Base-by-base conservation (phyloP, 1,284 basidiomycete genomes). In the Rhodofomes roseus region DNA sequence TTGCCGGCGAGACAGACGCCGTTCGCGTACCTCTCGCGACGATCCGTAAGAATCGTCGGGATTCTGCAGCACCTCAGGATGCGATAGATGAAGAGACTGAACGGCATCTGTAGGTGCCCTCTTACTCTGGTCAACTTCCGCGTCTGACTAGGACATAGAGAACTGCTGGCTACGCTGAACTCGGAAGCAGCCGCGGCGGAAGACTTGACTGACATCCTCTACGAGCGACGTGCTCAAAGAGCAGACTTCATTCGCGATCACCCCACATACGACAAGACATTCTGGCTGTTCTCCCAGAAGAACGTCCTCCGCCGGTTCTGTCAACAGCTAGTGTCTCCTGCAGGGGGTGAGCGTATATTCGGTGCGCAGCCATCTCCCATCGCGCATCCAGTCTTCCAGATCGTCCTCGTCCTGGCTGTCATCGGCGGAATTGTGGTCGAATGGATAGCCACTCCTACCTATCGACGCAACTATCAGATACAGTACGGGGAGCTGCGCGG, bases 221-320 rank as follows among this genome's bases (percentile, higher is more conserved):
- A 87, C 59, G 92, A 97, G 71, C 83, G 84, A 9, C 82, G 87
- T n/a, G 92, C 92, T 14, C 85, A 86, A 68, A 91, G 90, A 69
- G 90, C 92, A 0, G 91, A 93, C 64, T 94, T 97, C 71, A 97
- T 98, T 65, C 85, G 85, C 2, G 84, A 89, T 50, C 91, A 98
- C 75, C 95, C 96, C 0, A 86, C 89, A 0, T 99, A 92, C 69
- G 96, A 98, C 75, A 90, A 89, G 68, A 87, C 92, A 0, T 90
- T 98, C 66, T 98, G 93, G 89, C 65, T 97, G 9, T 91, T 98
- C 71, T 86, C 89, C 2, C 95, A 97, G 74, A 84, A 84, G 66
- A 95, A 91, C 65, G 74, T 76, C 3, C 53, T 97, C 44, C 89
- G 96, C 0, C 82, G 80, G 55, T 73, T 89, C 59, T 98, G 93